Conservation (phyloP, 2,329 filamentous ascomycete species). For the Claviceps monticola region DNA sequence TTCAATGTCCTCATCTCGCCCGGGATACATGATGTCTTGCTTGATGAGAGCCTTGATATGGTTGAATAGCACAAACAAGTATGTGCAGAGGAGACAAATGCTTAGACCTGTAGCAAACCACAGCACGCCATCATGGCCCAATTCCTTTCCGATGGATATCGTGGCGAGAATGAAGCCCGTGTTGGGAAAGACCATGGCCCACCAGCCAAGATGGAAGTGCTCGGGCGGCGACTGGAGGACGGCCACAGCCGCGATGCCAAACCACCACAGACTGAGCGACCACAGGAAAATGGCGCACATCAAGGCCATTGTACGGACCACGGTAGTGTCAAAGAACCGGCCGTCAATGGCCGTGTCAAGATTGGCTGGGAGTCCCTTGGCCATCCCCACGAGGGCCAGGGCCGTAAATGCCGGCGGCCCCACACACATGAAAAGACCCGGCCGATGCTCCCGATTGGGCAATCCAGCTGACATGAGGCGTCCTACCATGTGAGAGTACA, state of each 20-base stretch:
- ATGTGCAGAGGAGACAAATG: conserved; percentile 27
- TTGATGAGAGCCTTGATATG: conserved; percentile 31
- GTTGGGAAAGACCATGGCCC: conserved; percentile 50
- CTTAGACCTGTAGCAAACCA: conserved; percentile 39
- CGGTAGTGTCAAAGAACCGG: conserved; percentile 24
- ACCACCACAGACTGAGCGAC: conserved; percentile 48
- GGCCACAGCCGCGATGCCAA: conserved; percentile 25
- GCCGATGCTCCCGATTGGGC: conserved; percentile 44
- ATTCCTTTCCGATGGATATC: conserved; percentile 36
- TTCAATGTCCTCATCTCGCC: conserved; percentile 38
- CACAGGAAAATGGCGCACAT: conserved; percentile 46
- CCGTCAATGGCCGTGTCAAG: conserved; percentile 30
- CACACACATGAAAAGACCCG: conserved; percentile 64
- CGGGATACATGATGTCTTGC: conserved; percentile 43
- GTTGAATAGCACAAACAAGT: conserved; percentile 28
- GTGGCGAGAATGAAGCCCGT: conserved; percentile 44
- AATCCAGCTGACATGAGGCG: conserved; percentile 55
- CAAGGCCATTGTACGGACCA: conserved; percentile 32
- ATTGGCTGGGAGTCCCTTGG: conserved; percentile 27
- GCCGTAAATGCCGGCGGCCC: conserved; percentile 60
- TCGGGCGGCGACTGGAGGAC: conserved; percentile 25
- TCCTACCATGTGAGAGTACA: conserved; percentile 60
- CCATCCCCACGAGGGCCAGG: conserved; percentile 55
- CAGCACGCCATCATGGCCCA: conserved; percentile 29
- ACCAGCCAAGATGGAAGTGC: conserved; percentile 49